Conservation (phyloP, 345 rosid genomes). For the Eutrema heterophyllum region DNA sequence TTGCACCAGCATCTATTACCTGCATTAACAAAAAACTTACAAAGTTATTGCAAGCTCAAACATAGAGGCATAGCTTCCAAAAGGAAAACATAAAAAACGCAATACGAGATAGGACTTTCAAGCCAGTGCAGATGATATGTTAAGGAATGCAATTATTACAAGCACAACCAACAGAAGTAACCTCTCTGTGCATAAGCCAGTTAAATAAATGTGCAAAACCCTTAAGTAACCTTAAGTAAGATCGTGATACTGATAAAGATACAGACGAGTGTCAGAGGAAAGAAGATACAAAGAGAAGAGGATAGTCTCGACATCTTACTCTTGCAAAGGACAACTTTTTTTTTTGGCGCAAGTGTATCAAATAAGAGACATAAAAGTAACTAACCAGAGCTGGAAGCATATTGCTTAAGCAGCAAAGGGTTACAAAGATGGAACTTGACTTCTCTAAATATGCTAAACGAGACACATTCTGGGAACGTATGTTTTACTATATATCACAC, state of each 20-base stretch:
- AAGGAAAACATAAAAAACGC: neutral
- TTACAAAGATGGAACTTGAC: neutral
- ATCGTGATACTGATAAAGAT: constrained; percentile 1
- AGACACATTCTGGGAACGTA: neutral
- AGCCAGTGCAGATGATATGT: neutral
- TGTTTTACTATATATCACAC: neutral
- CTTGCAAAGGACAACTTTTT: neutral
- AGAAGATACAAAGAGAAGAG: neutral
- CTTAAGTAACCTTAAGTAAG: neutral
- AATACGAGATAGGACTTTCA: neutral
- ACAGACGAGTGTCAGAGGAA: neutral
- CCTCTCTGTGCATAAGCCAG: neutral
- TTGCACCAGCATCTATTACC: constrained; percentile 95
- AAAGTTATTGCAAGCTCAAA: constrained; percentile 9
- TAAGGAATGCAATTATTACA: neutral
- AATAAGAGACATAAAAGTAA: neutral
- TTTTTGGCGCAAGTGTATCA: neutral
- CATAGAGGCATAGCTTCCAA: constrained; percentile 9
- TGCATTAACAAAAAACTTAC: constrained; percentile 33
- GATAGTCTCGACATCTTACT: neutral
- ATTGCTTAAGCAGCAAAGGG: neutral
- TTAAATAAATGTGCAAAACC: neutral
- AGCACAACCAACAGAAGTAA: constrained; percentile 3
- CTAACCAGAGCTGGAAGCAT: neutral
- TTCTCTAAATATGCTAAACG: neutral